Evolutionary conservation across 2,329 filamentous ascomycete species (phyloP).

Genomic region (Diaporthe aspalathi): DNA sequence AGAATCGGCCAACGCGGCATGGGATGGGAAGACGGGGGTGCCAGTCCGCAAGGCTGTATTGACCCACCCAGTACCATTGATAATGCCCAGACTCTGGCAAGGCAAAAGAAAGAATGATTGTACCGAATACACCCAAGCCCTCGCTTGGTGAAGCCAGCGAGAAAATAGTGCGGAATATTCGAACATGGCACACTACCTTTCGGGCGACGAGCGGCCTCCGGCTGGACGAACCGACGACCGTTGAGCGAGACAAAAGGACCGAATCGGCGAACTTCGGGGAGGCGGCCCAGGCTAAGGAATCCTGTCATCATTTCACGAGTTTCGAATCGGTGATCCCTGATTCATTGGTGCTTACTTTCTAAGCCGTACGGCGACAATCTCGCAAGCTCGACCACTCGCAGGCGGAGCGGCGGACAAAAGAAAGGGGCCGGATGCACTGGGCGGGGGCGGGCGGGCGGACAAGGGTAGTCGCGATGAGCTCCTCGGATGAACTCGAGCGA

Average conservation of each 20-base stretch:
- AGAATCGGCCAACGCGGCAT: too few species aligned
- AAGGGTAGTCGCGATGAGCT: background rate
- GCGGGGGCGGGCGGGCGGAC: background rate
- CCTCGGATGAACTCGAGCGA: background rate
- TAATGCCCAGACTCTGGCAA: too few species aligned
- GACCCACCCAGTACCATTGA: background rate
- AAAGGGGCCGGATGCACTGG: too few species aligned
- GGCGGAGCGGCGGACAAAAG: too few species aligned
- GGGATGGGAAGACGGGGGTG: accelerated
- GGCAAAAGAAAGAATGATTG: too few species aligned
- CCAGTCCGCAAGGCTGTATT: too few species aligned
- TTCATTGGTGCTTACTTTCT: background rate
- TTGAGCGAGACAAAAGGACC: background rate
- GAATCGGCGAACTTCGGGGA: background rate
- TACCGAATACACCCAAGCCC: too few species aligned
- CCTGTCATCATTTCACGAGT: background rate
- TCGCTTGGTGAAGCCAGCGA: too few species aligned
- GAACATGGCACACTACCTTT: background rate
- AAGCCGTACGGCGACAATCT: background rate
- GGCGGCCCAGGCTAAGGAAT: too few species aligned
- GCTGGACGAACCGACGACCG: background rate
- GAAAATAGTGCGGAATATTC: too few species aligned
- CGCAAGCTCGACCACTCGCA: background rate
- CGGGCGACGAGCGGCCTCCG: background rate
- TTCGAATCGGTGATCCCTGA: background rate